These are phyloP conservation scores for Neurospora sp. DNA, from an alignment of 495 filamentous ascomycete genomes.

Conservation along the genomic window DNA sequence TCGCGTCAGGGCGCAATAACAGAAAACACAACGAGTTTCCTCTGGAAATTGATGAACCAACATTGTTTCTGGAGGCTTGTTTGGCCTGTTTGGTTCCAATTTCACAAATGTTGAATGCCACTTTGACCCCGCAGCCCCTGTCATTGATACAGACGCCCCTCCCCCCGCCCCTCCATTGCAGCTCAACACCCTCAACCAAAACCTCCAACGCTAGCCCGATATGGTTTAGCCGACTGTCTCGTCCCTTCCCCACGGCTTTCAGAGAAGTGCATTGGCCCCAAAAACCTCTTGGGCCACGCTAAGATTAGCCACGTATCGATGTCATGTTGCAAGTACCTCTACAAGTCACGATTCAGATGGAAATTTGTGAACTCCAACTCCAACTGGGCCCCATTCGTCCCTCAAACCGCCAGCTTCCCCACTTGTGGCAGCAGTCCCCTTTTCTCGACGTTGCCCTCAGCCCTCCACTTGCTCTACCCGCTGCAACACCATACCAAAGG, in stretches of 20 bases:
- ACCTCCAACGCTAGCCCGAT: slow-evolving; percentile 10
- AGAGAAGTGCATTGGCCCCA: not conserved
- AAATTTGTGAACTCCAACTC: not conserved
- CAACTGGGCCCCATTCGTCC: not conserved
- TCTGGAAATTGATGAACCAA: not conserved
- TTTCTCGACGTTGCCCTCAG: not conserved
- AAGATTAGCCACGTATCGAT: not conserved
- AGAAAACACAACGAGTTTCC: not conserved
- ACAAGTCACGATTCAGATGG: not conserved
- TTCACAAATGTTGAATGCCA: slow-evolving; percentile 26
- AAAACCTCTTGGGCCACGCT: not conserved
- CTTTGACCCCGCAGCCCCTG: slow-evolving; percentile 13
- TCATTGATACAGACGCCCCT: slow-evolving; percentile 6
- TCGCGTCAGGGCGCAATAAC: not conserved
- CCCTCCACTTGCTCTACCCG: not conserved
- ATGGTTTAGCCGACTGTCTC: slow-evolving; percentile 7
- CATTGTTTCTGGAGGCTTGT: not conserved
- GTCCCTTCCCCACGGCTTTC: slow-evolving; percentile 13
- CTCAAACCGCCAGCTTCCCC: not conserved
- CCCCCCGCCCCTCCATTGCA: slow-evolving; percentile 9
- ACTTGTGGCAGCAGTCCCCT: not conserved
- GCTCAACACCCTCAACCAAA: slow-evolving; percentile 23
- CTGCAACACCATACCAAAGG: not conserved
- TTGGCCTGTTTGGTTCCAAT: not conserved
- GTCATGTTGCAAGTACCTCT: not conserved